A percentile compares a stretch with the other conserved stretches of the same genome.
These are phyloP conservation scores for Mycena sp. DNA, from an alignment of 1,284 basidiomycete genomes.

Conservation along the genomic window DNA sequence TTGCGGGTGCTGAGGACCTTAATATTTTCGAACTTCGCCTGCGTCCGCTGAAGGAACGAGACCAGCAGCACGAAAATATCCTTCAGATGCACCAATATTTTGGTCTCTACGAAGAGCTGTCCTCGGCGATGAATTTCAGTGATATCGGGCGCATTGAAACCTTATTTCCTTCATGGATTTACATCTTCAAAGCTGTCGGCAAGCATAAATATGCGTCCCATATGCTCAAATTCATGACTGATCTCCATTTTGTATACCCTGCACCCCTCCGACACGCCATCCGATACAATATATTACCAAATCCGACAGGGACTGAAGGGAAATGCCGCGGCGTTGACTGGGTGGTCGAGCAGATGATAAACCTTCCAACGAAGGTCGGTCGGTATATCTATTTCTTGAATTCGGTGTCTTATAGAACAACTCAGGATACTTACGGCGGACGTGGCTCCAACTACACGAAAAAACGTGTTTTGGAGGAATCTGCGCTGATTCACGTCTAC, in stretches of 20 bases:
- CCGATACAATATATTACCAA: conserved; percentile 38
- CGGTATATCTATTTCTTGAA: too few relatives aligned
- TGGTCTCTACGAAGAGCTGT: conserved; percentile 24
- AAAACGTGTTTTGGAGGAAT: conserved; percentile 12
- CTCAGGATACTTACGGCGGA: conserved; percentile 14
- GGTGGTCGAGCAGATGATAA: conserved; percentile 31
- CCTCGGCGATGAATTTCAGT: conserved; percentile 27
- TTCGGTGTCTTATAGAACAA: not conserved
- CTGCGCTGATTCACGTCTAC: conserved; percentile 15
- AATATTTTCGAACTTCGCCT: not conserved
- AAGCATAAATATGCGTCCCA: conserved; percentile 49
- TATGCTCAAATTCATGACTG: conserved; percentile 33
- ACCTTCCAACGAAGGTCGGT: conserved; percentile 14
- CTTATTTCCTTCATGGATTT: conserved; percentile 40
- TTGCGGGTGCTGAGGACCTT: conserved; percentile 34
- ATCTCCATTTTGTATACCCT: conserved; percentile 44
- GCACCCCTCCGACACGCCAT: conserved; percentile 37
- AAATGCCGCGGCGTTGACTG: conserved; percentile 37
- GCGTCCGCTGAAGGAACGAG: conserved; percentile 27
- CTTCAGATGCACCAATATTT: conserved; percentile 39
- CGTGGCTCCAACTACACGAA: conserved; percentile 21
- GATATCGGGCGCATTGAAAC: conserved; percentile 47
- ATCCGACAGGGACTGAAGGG: conserved; percentile 37
- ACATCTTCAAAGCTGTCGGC: conserved; percentile 39
- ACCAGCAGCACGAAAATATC: conserved; percentile 42